These are phyloP conservation scores for Cutaneotrichosporon cyanovorans DNA, from an alignment of 1,284 basidiomycete genomes.

Conservation along the genomic window DNA sequence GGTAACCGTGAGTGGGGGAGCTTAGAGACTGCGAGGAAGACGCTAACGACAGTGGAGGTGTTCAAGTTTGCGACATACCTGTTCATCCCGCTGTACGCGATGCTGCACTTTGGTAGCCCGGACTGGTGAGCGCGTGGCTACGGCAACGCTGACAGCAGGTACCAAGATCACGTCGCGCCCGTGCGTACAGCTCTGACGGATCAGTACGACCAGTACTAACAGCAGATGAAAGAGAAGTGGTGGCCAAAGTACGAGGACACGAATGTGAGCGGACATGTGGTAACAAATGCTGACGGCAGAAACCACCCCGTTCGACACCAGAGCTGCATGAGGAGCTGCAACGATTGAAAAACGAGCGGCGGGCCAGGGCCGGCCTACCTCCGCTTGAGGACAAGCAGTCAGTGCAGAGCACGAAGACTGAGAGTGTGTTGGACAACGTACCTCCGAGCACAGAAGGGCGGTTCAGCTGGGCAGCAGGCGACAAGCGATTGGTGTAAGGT, in stretches of 20 bases:
- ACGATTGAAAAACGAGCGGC: slow-evolving; percentile 27
- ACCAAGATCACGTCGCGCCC: slow-evolving; percentile 19
- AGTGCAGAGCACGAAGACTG: background rate
- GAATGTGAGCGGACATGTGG: slow-evolving; percentile 24
- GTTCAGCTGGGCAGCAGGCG: slow-evolving; percentile 16
- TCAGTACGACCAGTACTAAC: too few species aligned
- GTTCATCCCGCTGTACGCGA: slow-evolving; percentile 73
- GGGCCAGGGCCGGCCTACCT: background rate
- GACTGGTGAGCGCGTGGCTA: slow-evolving; percentile 58
- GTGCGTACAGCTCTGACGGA: background rate
- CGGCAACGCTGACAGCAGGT: slow-evolving; percentile 14
- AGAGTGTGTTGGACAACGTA: slow-evolving; percentile 1
- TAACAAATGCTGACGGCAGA: slow-evolving; percentile 18
- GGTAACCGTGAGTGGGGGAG: slow-evolving; percentile 11
- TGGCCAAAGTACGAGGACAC: slow-evolving; percentile 42
- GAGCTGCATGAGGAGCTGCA: slow-evolving; percentile 33
- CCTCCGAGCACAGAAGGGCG: background rate
- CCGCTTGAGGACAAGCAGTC: background rate
- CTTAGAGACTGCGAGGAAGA: too few species aligned
- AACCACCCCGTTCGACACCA: slow-evolving; percentile 27
- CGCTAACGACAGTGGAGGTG: slow-evolving; percentile 56
- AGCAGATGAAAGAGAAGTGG: slow-evolving; percentile 35
- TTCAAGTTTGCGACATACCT: slow-evolving; percentile 85
- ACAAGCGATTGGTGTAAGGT: slow-evolving; percentile 16
- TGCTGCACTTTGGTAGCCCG: slow-evolving; percentile 82